Evolutionary conservation across 1,284 basidiomycete species (phyloP).

Genomic region (Taiwanofungus camphoratus): DNA sequence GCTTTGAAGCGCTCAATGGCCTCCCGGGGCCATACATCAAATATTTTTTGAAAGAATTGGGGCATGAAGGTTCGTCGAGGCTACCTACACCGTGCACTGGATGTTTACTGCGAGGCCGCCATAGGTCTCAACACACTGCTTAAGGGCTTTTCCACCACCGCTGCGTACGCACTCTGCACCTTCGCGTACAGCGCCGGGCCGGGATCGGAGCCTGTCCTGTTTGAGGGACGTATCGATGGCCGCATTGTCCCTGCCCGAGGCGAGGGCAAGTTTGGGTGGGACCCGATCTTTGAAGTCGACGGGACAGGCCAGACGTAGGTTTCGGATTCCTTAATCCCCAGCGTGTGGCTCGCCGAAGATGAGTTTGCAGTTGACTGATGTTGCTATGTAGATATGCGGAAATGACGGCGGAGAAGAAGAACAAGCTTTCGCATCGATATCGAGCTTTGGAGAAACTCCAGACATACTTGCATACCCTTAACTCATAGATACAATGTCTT

Average conservation of each 20-base stretch:
- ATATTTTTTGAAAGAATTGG: constrained; percentile 76
- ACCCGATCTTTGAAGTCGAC: constrained; percentile 82
- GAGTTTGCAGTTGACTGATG: constrained; percentile 8
- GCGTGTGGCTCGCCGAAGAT: not conserved
- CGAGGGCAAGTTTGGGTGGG: constrained; percentile 80
- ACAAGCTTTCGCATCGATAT: constrained; percentile 85
- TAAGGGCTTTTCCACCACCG: constrained; percentile 75
- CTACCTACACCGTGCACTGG: not conserved
- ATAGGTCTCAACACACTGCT: constrained; percentile 85
- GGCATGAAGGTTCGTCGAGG: constrained; percentile 56
- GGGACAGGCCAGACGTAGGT: constrained; percentile 73
- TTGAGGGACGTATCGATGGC: constrained; percentile 89
- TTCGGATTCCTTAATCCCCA: not conserved
- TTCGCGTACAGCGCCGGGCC: constrained; percentile 92
- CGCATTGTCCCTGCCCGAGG: constrained; percentile 85
- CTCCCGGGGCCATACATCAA: constrained; percentile 98
- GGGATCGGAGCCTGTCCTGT: constrained; percentile 75
- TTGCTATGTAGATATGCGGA: constrained; percentile 76
- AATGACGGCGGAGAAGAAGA: constrained; percentile 84
- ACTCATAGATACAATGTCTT: too few relatives aligned
- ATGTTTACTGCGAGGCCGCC: not conserved
- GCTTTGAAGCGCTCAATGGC: constrained; percentile 84
- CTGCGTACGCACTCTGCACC: constrained; percentile 89
- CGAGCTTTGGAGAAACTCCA: constrained; percentile 82
- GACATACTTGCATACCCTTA: constrained; percentile 46